Evolutionary conservation across 2,329 filamentous ascomycete species (phyloP).

Genomic region (Lecanicillium sp.): DNA sequence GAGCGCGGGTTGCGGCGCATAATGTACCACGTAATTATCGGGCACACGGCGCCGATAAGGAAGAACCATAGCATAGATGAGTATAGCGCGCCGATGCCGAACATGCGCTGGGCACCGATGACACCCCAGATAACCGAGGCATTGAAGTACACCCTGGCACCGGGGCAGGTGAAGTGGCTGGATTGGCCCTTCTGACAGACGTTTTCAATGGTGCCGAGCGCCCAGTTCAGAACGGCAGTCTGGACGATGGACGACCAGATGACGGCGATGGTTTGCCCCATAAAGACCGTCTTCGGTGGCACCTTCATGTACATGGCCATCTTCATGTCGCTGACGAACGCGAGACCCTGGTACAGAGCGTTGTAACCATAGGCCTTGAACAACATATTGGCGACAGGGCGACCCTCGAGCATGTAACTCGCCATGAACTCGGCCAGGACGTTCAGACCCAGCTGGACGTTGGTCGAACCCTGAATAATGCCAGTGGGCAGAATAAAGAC

Average conservation of each 20-base stretch:
- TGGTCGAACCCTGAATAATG: slow-evolving; percentile 26
- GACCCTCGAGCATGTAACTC: slow-evolving; percentile 18
- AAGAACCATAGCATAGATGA: slow-evolving; percentile 44
- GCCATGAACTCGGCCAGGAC: slow-evolving; percentile 30
- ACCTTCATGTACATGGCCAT: slow-evolving; percentile 45
- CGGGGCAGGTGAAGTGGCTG: slow-evolving; percentile 48
- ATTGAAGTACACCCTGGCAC: slow-evolving; percentile 50
- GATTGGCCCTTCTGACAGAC: slow-evolving; percentile 41
- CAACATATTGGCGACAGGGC: slow-evolving; percentile 18
- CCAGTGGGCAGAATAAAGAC: slow-evolving; percentile 19
- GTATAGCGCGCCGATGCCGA: slow-evolving; percentile 31
- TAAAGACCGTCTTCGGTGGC: slow-evolving; percentile 38
- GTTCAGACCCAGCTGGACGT: slow-evolving; percentile 27
- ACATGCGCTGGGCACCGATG: slow-evolving; percentile 33
- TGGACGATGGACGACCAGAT: slow-evolving; percentile 30
- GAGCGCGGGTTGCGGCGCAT: slow-evolving; percentile 39
- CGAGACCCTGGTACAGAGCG: slow-evolving; percentile 33
- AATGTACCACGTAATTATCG: slow-evolving; percentile 38
- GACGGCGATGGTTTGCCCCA: slow-evolving; percentile 38
- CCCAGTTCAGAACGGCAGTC: slow-evolving; percentile 25
- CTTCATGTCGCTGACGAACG: slow-evolving; percentile 43
- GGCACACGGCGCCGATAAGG: slow-evolving; percentile 40
- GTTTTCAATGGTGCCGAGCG: slow-evolving; percentile 36
- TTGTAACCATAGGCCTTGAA: slow-evolving; percentile 20
- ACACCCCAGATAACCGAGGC: slow-evolving; percentile 52